Conservation (phyloP, 225 moss, liverwort and hornwort genomes). For the Rhytidiadelphus loreus region DNA sequence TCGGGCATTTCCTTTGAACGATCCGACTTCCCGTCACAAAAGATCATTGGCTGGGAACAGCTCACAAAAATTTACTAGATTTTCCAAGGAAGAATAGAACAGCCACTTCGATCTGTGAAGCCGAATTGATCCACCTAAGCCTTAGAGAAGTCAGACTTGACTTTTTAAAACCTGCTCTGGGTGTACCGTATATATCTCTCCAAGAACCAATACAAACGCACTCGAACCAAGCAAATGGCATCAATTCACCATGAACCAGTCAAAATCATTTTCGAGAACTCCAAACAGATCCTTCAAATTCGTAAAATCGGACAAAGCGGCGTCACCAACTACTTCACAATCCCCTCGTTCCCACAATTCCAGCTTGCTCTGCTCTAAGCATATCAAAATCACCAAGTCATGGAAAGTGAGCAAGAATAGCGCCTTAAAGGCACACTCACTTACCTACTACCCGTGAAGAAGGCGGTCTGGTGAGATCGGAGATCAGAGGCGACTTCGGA, state of each 20-base stretch:
- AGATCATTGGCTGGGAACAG: neutral
- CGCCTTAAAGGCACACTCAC: neutral
- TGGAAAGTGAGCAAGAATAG: neutral
- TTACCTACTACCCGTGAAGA: constrained; percentile 2
- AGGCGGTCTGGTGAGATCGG: constrained; percentile 11
- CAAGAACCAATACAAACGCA: neutral
- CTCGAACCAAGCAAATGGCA: neutral
- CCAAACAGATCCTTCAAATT: neutral
- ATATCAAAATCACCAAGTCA: neutral
- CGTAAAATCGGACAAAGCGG: neutral
- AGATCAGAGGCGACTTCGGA: constrained; percentile 11
- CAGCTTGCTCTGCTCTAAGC: neutral
- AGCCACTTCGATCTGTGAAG: neutral
- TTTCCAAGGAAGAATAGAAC: neutral
- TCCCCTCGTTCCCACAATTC: neutral
- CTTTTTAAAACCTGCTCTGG: neutral
- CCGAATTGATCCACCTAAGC: neutral
- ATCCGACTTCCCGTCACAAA: neutral
- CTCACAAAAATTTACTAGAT: neutral
- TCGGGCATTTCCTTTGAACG: neutral
- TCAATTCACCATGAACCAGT: neutral
- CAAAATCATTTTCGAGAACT: neutral
- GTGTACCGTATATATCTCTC: neutral
- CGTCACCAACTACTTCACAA: neutral
- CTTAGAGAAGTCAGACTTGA: neutral